Evolutionary conservation across 2,329 filamentous ascomycete genomes (phyloP).

Genomic region (Mycosphaerella sp.): DNA sequence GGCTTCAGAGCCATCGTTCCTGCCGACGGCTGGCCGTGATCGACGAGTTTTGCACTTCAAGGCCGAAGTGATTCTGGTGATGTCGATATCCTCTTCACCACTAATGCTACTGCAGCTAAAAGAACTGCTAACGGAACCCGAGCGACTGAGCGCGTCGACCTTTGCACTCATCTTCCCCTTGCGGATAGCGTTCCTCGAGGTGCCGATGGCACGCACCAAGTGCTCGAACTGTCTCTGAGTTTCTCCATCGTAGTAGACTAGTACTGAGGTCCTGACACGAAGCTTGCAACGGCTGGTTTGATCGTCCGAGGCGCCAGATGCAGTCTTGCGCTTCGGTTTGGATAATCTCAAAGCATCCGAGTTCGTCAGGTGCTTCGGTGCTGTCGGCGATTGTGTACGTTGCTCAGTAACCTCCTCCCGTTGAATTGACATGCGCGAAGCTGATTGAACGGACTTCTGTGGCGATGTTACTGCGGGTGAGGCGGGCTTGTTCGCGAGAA

Average conservation of each 20-base stretch:
- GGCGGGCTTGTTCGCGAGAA: constrained; percentile 23
- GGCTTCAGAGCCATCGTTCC: constrained; percentile 21
- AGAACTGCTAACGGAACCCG: constrained; percentile 31
- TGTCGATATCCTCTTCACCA: constrained; percentile 34
- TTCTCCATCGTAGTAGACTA: constrained; percentile 88
- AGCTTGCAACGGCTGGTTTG: constrained; percentile 49
- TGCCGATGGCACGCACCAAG: constrained; percentile 73
- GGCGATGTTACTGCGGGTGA: constrained; percentile 5
- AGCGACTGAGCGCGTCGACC: constrained; percentile 47
- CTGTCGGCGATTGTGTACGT: constrained; percentile 10
- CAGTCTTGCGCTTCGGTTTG: constrained; percentile 41
- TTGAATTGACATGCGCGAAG: constrained; percentile 24
- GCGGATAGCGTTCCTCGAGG: constrained; percentile 73
- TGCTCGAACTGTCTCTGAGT: constrained; percentile 78
- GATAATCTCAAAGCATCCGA: constrained; percentile 29
- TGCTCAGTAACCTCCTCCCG: constrained; percentile 3
- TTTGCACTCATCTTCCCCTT: constrained; percentile 81
- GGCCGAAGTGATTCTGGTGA: constrained; percentile 26
- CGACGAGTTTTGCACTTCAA: constrained; percentile 32
- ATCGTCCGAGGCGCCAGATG: constrained; percentile 38
- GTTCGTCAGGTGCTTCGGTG: constrained; percentile 26
- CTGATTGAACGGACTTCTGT: constrained; percentile 17
- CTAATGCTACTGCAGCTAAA: constrained; percentile 36
- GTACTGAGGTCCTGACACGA: constrained; percentile 67
- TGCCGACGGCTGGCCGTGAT: constrained; percentile 11